Conservation (phyloP, 495 filamentous ascomycete genomes). For the Daldinia concentrica region DNA sequence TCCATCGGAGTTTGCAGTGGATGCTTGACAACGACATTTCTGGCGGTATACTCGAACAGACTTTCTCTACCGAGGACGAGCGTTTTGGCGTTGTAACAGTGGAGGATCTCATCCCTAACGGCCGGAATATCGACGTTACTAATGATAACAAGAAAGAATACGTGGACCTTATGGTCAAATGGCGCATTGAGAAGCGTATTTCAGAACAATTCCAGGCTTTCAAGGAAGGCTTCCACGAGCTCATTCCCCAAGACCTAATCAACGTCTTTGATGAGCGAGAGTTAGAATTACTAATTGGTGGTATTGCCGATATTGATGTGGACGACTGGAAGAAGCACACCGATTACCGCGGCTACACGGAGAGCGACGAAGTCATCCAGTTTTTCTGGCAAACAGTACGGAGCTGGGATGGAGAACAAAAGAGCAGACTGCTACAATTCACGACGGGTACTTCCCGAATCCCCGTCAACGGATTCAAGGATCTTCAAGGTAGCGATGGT, state of each 20-base stretch:
- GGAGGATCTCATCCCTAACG: slow-evolving; percentile 91
- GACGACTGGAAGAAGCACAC: slow-evolving; percentile 99
- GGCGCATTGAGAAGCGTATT: slow-evolving; percentile 98
- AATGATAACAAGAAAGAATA: slow-evolving; percentile 97
- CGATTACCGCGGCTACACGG: slow-evolving; percentile 99
- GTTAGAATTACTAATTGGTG: slow-evolving; percentile 94
- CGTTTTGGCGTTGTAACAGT: slow-evolving; percentile 93
- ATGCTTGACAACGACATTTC: slow-evolving; percentile 96
- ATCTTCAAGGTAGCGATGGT: slow-evolving; percentile 96
- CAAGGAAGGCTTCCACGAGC: slow-evolving; percentile 94
- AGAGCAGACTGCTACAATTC: slow-evolving; percentile 94
- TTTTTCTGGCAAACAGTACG: slow-evolving; percentile 99
- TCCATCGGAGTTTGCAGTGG: slow-evolving; percentile 95
- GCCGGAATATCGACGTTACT: slow-evolving; percentile 91
- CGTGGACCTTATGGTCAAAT: slow-evolving; percentile 96
- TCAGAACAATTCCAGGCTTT: slow-evolving; percentile 98
- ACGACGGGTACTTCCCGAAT: slow-evolving; percentile 97
- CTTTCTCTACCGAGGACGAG: slow-evolving; percentile 96
- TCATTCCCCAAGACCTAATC: slow-evolving; percentile 95
- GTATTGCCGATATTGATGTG: slow-evolving; percentile 99
- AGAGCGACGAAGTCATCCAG: slow-evolving; percentile 93
- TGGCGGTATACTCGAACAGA: slow-evolving; percentile 87
- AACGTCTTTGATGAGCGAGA: slow-evolving; percentile 99
- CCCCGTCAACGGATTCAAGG: slow-evolving; percentile 99
- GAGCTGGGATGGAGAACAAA: slow-evolving; percentile 97